Evolutionary conservation across 2,329 filamentous ascomycete genomes (phyloP).

Genomic region (Neofusicoccum ribis): DNA sequence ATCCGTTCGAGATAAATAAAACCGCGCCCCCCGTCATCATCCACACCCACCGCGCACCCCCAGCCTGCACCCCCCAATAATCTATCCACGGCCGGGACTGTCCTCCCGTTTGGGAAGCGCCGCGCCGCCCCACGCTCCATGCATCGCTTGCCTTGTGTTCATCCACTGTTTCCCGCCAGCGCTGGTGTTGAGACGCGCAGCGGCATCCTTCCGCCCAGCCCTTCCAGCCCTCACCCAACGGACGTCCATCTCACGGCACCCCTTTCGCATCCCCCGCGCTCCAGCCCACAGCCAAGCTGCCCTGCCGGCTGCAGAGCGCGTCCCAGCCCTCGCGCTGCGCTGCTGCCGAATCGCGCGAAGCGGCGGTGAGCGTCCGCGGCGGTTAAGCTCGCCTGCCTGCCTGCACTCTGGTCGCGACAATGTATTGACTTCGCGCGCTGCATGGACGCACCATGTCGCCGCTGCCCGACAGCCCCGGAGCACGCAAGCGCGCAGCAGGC

Average conservation of each 20-base stretch:
- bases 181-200: conserved; percentile 16
- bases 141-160: conserved; percentile 1
- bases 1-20: conserved; percentile 19
- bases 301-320: background rate
- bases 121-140: conserved; percentile 7
- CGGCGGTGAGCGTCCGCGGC: conserved; percentile 11
- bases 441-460: conserved; percentile 6
- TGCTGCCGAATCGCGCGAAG: conserved; percentile 11
- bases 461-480: background rate
- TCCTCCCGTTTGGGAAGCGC: conserved; percentile 16
- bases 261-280: conserved; percentile 5
- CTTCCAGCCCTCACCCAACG: conserved; percentile 1
- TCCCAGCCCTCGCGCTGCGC: background rate
- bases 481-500: conserved; percentile 2
- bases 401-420: background rate
- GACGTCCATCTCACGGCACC: conserved; percentile 1
- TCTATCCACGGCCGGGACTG: conserved; percentile 14
- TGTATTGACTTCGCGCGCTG: conserved; percentile 1
- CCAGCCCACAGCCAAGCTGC: background rate
- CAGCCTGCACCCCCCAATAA: conserved; percentile 5
- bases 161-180: background rate
- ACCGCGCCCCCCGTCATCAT: conserved; percentile 10
- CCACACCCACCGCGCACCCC: conserved; percentile 10
- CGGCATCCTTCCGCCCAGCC: conserved; percentile 13
- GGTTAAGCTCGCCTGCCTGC: conserved; percentile 5